These are phyloP conservation scores for Linum lewisii DNA, from an alignment of 345 rosid species.

Conservation along the genomic window DNA sequence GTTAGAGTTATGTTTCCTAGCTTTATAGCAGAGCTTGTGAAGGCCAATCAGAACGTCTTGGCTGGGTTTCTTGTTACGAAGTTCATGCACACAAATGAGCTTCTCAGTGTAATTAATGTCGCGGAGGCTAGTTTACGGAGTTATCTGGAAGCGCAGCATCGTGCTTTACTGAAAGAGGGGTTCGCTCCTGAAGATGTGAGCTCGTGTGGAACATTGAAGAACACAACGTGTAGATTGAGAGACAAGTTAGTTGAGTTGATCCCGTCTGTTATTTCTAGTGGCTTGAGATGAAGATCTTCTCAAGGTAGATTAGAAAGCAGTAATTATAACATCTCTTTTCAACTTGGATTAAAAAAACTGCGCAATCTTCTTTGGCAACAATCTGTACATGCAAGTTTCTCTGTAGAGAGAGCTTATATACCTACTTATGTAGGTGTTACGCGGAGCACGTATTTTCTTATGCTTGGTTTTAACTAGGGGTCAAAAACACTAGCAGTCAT, in stretches of 20 bases:
- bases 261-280: constrained; percentile 33
- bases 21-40: constrained; percentile 63
- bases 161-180: constrained; percentile 26
- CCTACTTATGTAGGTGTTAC: too few relatives aligned
- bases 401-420: too few relatives aligned
- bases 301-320: neutral
- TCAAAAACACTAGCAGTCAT: too few relatives aligned
- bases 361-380: too few relatives aligned
- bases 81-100: constrained; percentile 70
- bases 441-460: too few relatives aligned
- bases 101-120: constrained; percentile 50
- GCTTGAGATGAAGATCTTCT: neutral
- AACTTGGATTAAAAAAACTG: too few relatives aligned
- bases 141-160: constrained; percentile 52
- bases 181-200: constrained; percentile 17
- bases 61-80: constrained; percentile 71
- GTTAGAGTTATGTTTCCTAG: constrained; percentile 54
- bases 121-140: constrained; percentile 59
- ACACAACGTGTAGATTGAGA: constrained; percentile 35
- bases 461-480: too few relatives aligned
- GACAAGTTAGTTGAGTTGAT: constrained; percentile 35
- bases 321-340: too few relatives aligned
- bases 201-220: constrained; percentile 27
- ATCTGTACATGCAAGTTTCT: too few relatives aligned
- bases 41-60: constrained; percentile 55